These are phyloP conservation scores for Pezicula neosporulosa DNA, from an alignment of 2,329 filamentous ascomycete genomes.

Conservation along the genomic window DNA sequence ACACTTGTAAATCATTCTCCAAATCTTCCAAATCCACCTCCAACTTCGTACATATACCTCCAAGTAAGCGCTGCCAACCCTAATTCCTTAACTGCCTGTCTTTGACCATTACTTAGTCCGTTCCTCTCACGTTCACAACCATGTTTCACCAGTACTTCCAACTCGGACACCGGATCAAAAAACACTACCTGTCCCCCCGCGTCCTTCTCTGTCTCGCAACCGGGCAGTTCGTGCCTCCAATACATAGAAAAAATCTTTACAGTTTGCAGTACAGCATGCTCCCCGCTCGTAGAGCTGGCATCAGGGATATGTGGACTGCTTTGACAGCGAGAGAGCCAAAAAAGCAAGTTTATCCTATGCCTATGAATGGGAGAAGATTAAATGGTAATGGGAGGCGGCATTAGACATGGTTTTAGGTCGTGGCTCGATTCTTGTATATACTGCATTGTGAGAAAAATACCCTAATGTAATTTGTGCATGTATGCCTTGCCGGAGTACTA, in stretches of 20 bases:
- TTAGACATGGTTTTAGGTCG: conserved; percentile 4
- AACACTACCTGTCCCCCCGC: conserved; percentile 87
- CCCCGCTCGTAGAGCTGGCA: conserved; percentile 73
- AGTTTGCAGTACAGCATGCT: conserved; percentile 98
- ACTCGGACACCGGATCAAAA: conserved; percentile 84
- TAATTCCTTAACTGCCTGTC: background rate
- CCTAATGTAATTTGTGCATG: background rate
- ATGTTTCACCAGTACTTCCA: conserved; percentile 99
- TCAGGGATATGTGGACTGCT: conserved; percentile 76
- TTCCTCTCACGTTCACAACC: conserved; percentile 83
- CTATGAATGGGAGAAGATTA: conserved; percentile 15
- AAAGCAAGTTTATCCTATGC: conserved; percentile 6
- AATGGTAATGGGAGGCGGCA: conserved; percentile 17
- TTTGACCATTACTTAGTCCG: conserved; percentile 55
- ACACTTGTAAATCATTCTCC: conserved; percentile 38
- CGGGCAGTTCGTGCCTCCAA: conserved; percentile 89
- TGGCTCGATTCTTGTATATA: conserved; percentile 17
- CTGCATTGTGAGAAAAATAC: background rate
- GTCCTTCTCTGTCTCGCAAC: conserved; percentile 87
- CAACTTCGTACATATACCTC: conserved; percentile 80
- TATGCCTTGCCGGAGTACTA: too few relatives aligned
- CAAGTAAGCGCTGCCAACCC: conserved; percentile 55
- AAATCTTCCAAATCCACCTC: conserved; percentile 26
- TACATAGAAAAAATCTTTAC: conserved; percentile 92
- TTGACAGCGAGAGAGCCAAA: conserved; percentile 19